Evolutionary conservation across 805 yeast species (phyloP), one percentile per base, ranked within the genome.

Genomic region (Yarrowia bubula): DNA sequence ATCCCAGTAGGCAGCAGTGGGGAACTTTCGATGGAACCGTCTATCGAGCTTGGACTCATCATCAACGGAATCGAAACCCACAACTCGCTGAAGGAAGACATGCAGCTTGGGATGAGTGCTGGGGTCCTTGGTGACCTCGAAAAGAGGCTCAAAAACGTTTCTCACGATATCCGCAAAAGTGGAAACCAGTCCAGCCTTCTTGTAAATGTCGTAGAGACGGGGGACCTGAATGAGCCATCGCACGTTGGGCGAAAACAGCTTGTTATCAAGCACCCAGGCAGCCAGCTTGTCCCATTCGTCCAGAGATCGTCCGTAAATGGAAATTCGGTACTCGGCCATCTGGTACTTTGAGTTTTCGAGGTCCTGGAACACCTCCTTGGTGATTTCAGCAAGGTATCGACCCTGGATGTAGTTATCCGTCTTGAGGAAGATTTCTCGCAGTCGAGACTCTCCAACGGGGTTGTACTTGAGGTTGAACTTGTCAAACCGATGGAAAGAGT

Each of bases 141-240:
- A 92, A 66, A 95, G 79, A 7, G 99, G 99, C 74, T 84, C 80
- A 77, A 95, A 95, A 35, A 95, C 71, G 74, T 95, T 95, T 55
- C 76, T 81, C 65, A 92, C 80, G 65, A 93, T 84, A 71, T 91
- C 95, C 66, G 85, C 88, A 80, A 92, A 95, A 68, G 76, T 84
- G 7, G 77, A 66, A 18, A 93, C 91, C 46, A 87, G 81, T 1
- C 88, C 89, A 42, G 87, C 83, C 73, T 84, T 85, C 75, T 89
- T 89, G 79, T 95, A 95, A 68, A 95, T 79, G 74, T 93, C 96
- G 76, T 92, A 95, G 63, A 95, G 80, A 71, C 99, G 83, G 42
- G 99, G 99, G 55, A 95, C 87, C 78, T 95, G 99, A 71, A 95
- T 83, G 73, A 95, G 78, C 99, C 99, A 95, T 74, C 99, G 86